Percentiles rank a stretch among this genome's conserved stretches.
These are phyloP conservation scores for Pisolithus sp. DNA, from an alignment of 768 basidiomycete species.

Conservation along the genomic window DNA sequence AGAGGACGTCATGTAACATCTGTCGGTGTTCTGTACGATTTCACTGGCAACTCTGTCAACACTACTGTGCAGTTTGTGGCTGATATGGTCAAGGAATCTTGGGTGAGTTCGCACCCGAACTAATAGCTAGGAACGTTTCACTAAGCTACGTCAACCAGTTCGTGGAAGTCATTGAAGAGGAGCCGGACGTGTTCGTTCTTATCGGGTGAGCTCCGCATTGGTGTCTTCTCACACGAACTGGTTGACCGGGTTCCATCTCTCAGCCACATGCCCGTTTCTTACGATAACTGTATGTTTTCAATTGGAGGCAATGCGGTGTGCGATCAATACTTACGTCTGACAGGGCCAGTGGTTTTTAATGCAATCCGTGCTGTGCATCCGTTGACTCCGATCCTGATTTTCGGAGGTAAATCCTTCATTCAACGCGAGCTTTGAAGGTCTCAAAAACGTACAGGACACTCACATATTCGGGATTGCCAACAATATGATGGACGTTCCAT, in stretches of 20 bases:
- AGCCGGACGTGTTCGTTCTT: slow-evolving; percentile 78
- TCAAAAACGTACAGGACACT: slow-evolving; percentile 43
- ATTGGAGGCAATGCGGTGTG: not conserved
- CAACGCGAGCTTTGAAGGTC: not conserved
- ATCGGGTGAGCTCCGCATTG: slow-evolving; percentile 42
- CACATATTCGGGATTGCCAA: slow-evolving; percentile 76
- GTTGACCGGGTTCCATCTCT: not conserved
- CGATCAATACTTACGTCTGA: not conserved
- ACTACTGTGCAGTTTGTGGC: slow-evolving; percentile 71
- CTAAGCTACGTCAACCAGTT: slow-evolving; percentile 42
- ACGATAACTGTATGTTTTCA: slow-evolving; percentile 52
- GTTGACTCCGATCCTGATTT: slow-evolving; percentile 72
- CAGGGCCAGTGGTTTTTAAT: slow-evolving; percentile 68
- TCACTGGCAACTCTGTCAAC: slow-evolving; percentile 61
- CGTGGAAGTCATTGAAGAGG: slow-evolving; percentile 65
- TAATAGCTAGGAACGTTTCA: not conserved
- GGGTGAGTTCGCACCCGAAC: slow-evolving; percentile 39
- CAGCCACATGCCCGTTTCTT: slow-evolving; percentile 79
- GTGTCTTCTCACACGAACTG: not conserved
- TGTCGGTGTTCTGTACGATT: slow-evolving; percentile 74
- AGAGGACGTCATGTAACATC: slow-evolving; percentile 72
- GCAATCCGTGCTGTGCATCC: slow-evolving; percentile 71
- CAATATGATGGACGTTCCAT: slow-evolving; percentile 68
- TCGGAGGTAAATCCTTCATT: slow-evolving; percentile 48
- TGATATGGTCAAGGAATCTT: slow-evolving; percentile 73